Base-by-base conservation (phyloP, 768 basidiomycete species). In the Pisolithus marmoratus region DNA sequence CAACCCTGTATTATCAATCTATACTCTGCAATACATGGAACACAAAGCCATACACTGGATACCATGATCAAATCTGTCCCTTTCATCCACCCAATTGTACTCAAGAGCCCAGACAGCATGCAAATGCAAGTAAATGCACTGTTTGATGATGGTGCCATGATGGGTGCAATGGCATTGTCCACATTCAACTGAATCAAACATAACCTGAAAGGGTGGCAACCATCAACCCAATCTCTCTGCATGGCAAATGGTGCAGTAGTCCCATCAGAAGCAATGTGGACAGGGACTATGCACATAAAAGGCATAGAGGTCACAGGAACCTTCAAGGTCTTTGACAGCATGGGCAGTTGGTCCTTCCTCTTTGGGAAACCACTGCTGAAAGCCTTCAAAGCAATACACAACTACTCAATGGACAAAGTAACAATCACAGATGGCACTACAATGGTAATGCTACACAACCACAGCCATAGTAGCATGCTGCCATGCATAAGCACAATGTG, bases 221-320 rank as follows among this genome's bases (percentile, higher is more conserved):
- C 20, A 20, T 41, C 40, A 6, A 41, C 9, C n/a, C 40, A 41
- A 9, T 5, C 40, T 1, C 54, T 73, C 5, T 41, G 61, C 2
- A 70, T 74, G 71, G 72, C 70, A 15, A 62, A 68, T 52, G 66
- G 70, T 0, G 7, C 29, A 0, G 17, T 57, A 0, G 46, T 52
- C 2, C 46, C 46, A 14, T 54, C 54, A 1, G 9, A 51, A 22
- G 59, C 52, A 7, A 22, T 9, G 0, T 59, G 58, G 61, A 19
- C 12, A 7, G 57, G 57, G 4, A n/a, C 4, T 1, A 27, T 50
- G 24, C 2, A 8, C 9, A 31, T 48, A 15, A 19, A 40, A 8
- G 24, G 38, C 3, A 8, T 24, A 2, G 24, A 38, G 31, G 20
- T 34, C 3, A 7, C 31, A 27, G 40, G 40, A n/a, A 41, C 40